phyloP scores from a whole-genome alignment of 495 filamentous ascomycete genomes.

The Choiromyces venosus region DNA sequence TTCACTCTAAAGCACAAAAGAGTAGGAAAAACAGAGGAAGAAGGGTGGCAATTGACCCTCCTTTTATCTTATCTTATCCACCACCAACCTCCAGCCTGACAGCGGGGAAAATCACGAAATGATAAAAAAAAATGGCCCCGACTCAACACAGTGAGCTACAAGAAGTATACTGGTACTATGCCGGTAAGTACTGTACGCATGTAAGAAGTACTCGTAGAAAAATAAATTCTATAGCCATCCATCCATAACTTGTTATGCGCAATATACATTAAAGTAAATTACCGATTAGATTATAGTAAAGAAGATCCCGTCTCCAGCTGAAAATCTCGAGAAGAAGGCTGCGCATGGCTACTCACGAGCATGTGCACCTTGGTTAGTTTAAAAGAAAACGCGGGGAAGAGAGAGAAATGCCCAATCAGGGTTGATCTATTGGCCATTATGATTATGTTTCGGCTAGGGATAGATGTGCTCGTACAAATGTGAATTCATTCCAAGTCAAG shows the following conservation, averaged over 20 bases:
- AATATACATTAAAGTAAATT: neutral
- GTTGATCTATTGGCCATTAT: neutral
- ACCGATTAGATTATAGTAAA: neutral
- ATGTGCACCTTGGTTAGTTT: neutral
- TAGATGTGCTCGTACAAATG: neutral
- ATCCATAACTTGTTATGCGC: neutral
- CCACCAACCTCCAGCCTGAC: neutral
- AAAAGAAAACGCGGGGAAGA: neutral
- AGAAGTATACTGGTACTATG: neutral
- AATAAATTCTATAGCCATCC: neutral
- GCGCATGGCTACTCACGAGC: neutral
- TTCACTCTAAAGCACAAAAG: neutral
- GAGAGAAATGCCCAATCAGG: neutral
- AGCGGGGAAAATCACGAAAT: neutral
- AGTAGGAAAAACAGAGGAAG: too few species aligned
- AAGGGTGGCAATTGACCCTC: neutral
- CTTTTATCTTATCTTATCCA: slow-evolving; percentile 3
- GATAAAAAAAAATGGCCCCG: neutral
- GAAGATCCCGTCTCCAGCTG: neutral
- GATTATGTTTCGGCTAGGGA: neutral
- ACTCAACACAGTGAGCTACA: neutral
- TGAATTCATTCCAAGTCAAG: neutral
- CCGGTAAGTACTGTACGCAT: neutral
- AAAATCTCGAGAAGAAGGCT: neutral
- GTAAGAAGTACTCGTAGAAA: neutral